phyloP scores from a whole-genome alignment of 257 asterid species.

The Linaria vulgaris region DNA sequence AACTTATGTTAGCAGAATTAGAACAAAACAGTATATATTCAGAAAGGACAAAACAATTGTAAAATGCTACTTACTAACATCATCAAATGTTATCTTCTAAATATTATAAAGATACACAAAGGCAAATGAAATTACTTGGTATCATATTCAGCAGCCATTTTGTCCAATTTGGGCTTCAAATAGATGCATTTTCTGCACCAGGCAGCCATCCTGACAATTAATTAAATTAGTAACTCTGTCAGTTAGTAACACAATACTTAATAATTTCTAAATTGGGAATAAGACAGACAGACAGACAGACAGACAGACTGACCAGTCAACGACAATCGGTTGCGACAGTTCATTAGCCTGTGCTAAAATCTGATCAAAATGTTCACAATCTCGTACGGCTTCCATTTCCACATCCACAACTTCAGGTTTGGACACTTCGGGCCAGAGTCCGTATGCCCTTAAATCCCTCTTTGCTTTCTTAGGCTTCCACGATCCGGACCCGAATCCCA shows the following conservation, averaged over 20 bases:
- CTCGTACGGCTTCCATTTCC: slow-evolving; percentile 58
- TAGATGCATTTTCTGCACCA: slow-evolving; percentile 98
- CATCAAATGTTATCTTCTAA: too few relatives aligned
- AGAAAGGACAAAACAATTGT: too few relatives aligned
- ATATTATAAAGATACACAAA: too few relatives aligned
- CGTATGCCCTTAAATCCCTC: slow-evolving; percentile 40
- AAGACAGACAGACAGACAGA: neutral
- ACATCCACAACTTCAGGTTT: slow-evolving; percentile 31
- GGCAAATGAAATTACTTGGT: slow-evolving; percentile 49
- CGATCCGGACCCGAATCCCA: slow-evolving; percentile 45
- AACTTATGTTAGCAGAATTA: neutral
- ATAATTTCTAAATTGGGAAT: neutral
- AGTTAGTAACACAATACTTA: neutral
- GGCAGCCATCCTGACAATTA: slow-evolving; percentile 73
- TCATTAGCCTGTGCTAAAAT: slow-evolving; percentile 57
- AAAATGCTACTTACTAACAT: too few relatives aligned
- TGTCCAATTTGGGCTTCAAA: slow-evolving; percentile 89
- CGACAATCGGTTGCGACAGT: slow-evolving; percentile 64
- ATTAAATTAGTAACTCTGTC: neutral
- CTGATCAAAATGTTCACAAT: slow-evolving; percentile 60
- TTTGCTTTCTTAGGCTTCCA: slow-evolving; percentile 22
- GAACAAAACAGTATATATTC: too few relatives aligned
- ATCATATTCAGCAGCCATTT: slow-evolving; percentile 77
- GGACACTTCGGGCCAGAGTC: slow-evolving; percentile 51
- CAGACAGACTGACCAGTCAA: slow-evolving; percentile 66